phyloP scores from a whole-genome alignment of 2,329 filamentous ascomycete genomes.

The Raffaelea arxii region DNA sequence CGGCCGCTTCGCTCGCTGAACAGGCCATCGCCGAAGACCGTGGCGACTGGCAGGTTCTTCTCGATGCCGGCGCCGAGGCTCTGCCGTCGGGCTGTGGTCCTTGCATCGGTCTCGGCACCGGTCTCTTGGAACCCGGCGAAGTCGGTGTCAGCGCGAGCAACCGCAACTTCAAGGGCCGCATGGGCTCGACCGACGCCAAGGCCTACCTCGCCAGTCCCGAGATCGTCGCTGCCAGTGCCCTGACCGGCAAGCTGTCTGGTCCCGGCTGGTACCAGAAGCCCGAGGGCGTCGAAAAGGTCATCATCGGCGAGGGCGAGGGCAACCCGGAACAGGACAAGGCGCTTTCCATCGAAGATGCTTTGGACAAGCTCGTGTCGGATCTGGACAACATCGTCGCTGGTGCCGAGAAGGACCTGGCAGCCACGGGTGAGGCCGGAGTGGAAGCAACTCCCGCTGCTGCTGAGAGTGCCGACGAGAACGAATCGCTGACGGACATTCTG shows the following conservation, averaged over 20 bases:
- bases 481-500: constrained; percentile 57
- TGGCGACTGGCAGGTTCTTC: constrained; percentile 75
- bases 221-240: constrained; percentile 81
- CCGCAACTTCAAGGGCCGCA: constrained; percentile 84
- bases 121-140: constrained; percentile 75
- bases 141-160: constrained; percentile 77
- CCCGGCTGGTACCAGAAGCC: constrained; percentile 63
- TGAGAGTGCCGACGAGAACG: constrained; percentile 19
- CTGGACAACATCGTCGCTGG: constrained; percentile 51
- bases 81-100: constrained; percentile 69
- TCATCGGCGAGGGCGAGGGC: constrained; percentile 19
- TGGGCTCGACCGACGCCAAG: constrained; percentile 71
- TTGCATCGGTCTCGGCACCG: constrained; percentile 70
- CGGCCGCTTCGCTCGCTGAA: constrained; percentile 72
- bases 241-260: constrained; percentile 61
- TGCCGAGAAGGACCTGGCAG: constrained; percentile 33
- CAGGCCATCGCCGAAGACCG: constrained; percentile 67
- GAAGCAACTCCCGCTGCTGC: constrained; percentile 18
- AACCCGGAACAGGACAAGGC: constrained; percentile 10
- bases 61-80: constrained; percentile 67
- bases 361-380: constrained; percentile 62
- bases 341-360: constrained; percentile 48
- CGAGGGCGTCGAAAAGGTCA: constrained; percentile 25
- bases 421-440: constrained; percentile 18
- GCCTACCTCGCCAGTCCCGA: constrained; percentile 86